Base-by-base conservation (phyloP, 2,329 filamentous ascomycete genomes). In the Bipolaris gigantea region DNA sequence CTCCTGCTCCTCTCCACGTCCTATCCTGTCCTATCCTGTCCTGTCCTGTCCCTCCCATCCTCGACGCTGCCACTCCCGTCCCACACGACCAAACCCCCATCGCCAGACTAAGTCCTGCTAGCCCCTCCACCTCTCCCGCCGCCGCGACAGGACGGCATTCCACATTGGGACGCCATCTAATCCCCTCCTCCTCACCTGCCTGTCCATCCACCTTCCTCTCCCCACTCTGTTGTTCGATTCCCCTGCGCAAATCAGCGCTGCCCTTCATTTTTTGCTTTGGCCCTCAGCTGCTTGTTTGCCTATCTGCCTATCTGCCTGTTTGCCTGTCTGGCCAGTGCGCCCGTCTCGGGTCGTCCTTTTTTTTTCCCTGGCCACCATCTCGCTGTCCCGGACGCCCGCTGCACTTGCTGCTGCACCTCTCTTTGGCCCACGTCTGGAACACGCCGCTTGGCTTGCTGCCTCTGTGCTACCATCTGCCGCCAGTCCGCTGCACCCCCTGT, bases 401-500 rank as follows among this genome's bases (percentile, higher is more conserved):
- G 54, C 57, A 62, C 60, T 59, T 55, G 50, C 53, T 51, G 53
- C 66, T 67, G 63, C 65, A 67, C 59, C 61, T 67, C 64, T 66
- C 57, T 62, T 66, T 69, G 68, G 61, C 64, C 44, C 51, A 53
- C 53, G 11, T 46, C 60, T 50, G 41, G 52, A 60, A 57, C 55
- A 58, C 60, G 38, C 61, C 59, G 57, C 64, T 66, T 65, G 64
- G 65, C 65, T 52, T 56, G 54, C 67, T 59, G 53, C 40, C 59
- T 63, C 50, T 53, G 59, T 57, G 47, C 56, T 55, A 54, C 55
- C 44, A 41, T 42, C 60, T 47, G 57, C 61, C 58, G 53, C 64
- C 67, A 68, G 59, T 69, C 56, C 66, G 61, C 64, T 61, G 54
- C 55, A 48, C 57, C 67, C 57, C 68, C 66, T 70, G 57, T 61